Conservation (phyloP, 2,329 filamentous ascomycete species). For the Exophiala sp. region DNA sequence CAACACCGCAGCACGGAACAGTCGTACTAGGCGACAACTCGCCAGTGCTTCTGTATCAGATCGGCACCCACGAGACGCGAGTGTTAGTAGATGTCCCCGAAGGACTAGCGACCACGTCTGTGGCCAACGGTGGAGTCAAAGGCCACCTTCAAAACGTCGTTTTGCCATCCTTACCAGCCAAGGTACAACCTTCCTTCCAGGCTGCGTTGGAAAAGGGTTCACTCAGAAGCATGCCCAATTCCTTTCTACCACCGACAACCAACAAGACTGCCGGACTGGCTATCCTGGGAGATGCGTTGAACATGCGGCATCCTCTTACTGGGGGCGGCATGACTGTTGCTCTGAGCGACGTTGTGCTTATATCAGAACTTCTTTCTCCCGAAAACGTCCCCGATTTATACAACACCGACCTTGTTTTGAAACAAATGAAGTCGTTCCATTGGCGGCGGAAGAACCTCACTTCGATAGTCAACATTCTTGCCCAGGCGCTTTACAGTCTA, state of each 20-base stretch:
- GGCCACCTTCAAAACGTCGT: conserved; percentile 77
- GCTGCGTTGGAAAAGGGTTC: conserved; percentile 73
- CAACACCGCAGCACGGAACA: conserved; percentile 72
- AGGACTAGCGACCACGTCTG: conserved; percentile 67
- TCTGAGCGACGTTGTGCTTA: conserved; percentile 82
- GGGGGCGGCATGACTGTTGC: conserved; percentile 98
- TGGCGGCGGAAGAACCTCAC: conserved; percentile 80
- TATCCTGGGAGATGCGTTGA: conserved; percentile 88
- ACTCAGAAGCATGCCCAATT: conserved; percentile 92
- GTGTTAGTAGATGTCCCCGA: conserved; percentile 84
- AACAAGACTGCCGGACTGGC: conserved; percentile 70
- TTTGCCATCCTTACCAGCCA: conserved; percentile 69
- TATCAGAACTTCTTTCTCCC: conserved; percentile 71
- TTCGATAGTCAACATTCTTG: conserved; percentile 94
- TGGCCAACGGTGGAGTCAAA: conserved; percentile 76
- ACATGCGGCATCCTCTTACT: conserved; percentile 98
- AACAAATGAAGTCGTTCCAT: conserved; percentile 73
- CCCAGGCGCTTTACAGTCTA: conserved; percentile 84
- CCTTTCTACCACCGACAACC: conserved; percentile 78
- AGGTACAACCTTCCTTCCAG: conserved; percentile 69
- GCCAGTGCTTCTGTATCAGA: conserved; percentile 92
- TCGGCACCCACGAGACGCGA: conserved; percentile 89
- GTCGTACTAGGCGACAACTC: conserved; percentile 76
- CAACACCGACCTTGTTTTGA: conserved; percentile 62
- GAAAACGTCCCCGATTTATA: conserved; percentile 64